Percentiles rank a stretch among this genome's conserved stretches.
Conservation (phyloP, 768 basidiomycete genomes). For the Saitozyma sp. region DNA sequence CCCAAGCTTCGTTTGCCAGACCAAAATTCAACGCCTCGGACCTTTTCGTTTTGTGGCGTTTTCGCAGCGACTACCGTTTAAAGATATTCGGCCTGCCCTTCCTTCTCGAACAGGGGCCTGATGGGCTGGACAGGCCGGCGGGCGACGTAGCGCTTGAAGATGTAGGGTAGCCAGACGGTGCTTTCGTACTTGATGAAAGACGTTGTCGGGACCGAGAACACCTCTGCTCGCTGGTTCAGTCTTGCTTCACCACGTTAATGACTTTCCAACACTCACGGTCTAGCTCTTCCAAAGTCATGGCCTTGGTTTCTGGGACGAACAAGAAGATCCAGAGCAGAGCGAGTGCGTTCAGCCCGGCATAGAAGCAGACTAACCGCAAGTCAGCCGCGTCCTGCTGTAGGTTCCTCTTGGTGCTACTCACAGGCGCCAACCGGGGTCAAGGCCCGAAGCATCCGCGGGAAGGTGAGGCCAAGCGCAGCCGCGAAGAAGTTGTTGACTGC, state of each 20-base stretch:
- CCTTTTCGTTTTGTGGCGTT: too few species aligned
- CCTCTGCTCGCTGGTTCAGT: conserved; percentile 11
- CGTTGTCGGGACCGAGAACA: conserved; percentile 42
- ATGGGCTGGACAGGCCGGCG: conserved; percentile 20
- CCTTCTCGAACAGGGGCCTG: too few species aligned
- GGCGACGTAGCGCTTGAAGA: conserved; percentile 46
- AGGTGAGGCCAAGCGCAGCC: conserved; percentile 52
- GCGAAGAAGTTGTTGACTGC: conserved; percentile 50
- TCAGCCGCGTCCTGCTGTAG: neutral
- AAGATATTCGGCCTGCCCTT: too few species aligned
- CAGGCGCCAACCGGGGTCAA: conserved; percentile 74
- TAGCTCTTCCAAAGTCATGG: conserved; percentile 34
- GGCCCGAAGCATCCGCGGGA: conserved; percentile 66
- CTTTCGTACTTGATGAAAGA: conserved; percentile 34
- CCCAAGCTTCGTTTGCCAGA: too few species aligned
- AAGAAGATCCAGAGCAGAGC: conserved; percentile 36
- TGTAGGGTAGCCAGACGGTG: conserved; percentile 35
- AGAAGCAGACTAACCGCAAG: conserved; percentile 29
- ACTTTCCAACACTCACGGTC: conserved; percentile 17
- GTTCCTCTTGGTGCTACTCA: conserved; percentile 56
- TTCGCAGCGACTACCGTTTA: too few species aligned
- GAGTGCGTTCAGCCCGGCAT: conserved; percentile 49
- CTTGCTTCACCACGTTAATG: neutral
- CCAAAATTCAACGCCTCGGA: too few species aligned
- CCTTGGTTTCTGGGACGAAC: conserved; percentile 30